phyloP scores from a whole-genome alignment of 139 green algal genomes.

The Coelastrella sp. region DNA sequence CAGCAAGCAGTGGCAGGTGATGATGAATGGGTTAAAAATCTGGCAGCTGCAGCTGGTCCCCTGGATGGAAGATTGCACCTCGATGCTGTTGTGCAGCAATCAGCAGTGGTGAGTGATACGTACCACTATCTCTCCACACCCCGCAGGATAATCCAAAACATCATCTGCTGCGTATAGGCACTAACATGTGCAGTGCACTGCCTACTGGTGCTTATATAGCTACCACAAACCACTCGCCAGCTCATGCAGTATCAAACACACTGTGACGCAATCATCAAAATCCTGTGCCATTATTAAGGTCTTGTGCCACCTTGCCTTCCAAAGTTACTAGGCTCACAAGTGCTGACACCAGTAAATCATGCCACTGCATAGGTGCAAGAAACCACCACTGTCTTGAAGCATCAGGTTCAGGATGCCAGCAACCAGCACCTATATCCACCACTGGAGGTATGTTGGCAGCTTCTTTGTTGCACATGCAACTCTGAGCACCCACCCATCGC shows the following conservation, averaged over 20 bases:
- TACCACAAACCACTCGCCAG: too few species aligned
- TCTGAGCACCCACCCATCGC: too few species aligned
- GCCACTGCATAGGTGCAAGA: constrained; percentile 15
- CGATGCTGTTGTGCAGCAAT: constrained; percentile 24
- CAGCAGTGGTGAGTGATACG: constrained; percentile 15
- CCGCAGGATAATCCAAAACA: not conserved
- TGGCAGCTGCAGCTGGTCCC: constrained; percentile 25
- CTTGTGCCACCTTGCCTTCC: too few species aligned
- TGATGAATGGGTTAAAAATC: constrained; percentile 46
- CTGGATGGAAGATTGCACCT: constrained; percentile 42
- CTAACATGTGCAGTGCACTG: not conserved
- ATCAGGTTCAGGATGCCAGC: not conserved
- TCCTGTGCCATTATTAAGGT: not conserved
- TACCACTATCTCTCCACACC: too few species aligned
- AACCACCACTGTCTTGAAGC: not conserved
- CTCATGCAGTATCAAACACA: too few species aligned
- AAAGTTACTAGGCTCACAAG: not conserved
- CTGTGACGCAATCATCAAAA: not conserved
- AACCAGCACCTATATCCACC: constrained; percentile 23
- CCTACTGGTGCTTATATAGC: not conserved
- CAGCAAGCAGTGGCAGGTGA: not conserved
- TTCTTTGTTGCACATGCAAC: too few species aligned
- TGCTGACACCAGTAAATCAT: not conserved
- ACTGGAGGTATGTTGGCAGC: not conserved
- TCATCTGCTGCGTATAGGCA: not conserved